Evolutionary conservation across 495 filamentous ascomycete species (phyloP), one percentile per base, ranked within the genome.

Genomic region (Halenospora varia): DNA sequence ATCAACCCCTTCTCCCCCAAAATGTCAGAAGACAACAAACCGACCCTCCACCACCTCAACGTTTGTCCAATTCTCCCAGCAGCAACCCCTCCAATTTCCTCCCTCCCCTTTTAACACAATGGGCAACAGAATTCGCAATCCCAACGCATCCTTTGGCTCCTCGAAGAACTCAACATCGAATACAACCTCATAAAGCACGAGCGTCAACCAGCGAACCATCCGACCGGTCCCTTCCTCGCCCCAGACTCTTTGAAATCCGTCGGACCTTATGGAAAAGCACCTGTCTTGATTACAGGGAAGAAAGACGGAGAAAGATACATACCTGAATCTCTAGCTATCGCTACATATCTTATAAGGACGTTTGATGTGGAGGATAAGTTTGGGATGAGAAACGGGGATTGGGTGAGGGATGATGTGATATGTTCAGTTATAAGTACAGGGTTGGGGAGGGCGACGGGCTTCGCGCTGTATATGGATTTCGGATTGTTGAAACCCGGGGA

Each of bases 71-170:
- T n/a, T n/a, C n/a, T n/a, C n/a, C n/a, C n/a, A n/a, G n/a, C n/a
- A n/a, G n/a, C n/a, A n/a, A n/a, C n/a, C n/a, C n/a, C n/a, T n/a
- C n/a, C n/a, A n/a, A n/a, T n/a, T n/a, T n/a, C n/a, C n/a, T n/a
- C n/a, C n/a, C n/a, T n/a, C n/a, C n/a, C n/a, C n/a, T n/a, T n/a
- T n/a, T n/a, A n/a, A n/a, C n/a, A n/a, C n/a, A n/a, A n/a, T n/a
- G n/a, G n/a, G n/a, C n/a, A n/a, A n/a, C n/a, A n/a, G n/a, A n/a
- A n/a, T n/a, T n/a, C n/a, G n/a, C n/a, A n/a, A n/a, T n/a, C n/a
- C n/a, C 90, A 96, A 61, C 83, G 89, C 48, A 88, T 96, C 57
- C 75, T 92, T 29, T 95, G 89, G 90, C 83, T 96, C 42, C 81
- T 96, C 52, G 89, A 94, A 70, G 90, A 94, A 60, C 83, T 92